Percentiles rank a stretch among this genome's conserved stretches.
Evolutionary conservation across 208 protist genomes (phyloP).

Genomic region (Trypanosoma melophagium): DNA sequence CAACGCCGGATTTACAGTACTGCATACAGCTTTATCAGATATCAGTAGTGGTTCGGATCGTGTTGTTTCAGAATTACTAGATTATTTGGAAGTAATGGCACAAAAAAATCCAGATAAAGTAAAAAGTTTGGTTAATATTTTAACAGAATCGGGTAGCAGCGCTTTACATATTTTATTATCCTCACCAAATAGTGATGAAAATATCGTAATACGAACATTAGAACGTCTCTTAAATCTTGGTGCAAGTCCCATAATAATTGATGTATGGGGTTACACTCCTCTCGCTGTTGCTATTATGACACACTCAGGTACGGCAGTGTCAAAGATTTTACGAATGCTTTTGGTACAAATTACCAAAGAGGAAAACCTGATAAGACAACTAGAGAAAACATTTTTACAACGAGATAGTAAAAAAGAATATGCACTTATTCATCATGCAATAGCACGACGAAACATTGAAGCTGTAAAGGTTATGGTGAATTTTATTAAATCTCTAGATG

Average conservation of each 20-base stretch:
- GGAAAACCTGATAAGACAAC: neutral
- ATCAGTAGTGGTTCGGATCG: constrained; percentile 32
- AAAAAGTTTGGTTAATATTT: constrained; percentile 23
- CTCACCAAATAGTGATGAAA: constrained; percentile 33
- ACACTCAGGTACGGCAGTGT: neutral
- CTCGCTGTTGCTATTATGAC: constrained; percentile 12
- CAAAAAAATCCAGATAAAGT: constrained; percentile 12
- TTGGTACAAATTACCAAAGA: constrained; percentile 3
- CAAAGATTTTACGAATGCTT: constrained; percentile 3
- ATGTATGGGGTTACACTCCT: constrained; percentile 19
- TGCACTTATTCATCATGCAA: constrained; percentile 44
- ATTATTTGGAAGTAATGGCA: constrained; percentile 29
- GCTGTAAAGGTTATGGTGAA: constrained; percentile 39
- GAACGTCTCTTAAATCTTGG: constrained; percentile 32
- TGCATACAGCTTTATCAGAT: constrained; percentile 43
- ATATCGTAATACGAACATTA: constrained; percentile 29
- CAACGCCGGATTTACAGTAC: constrained; percentile 25
- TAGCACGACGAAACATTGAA: constrained; percentile 29
- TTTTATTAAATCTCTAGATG: constrained; percentile 26
- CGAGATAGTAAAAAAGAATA: constrained; percentile 25
- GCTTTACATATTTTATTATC: constrained; percentile 44
- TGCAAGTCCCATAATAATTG: constrained; percentile 6
- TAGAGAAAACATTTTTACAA: constrained; percentile 19
- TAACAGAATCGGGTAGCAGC: constrained; percentile 18
- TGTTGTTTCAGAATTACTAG: constrained; percentile 30